phyloP scores from a whole-genome alignment of 306 rosid genomes.

The Crotalaria pallida region DNA sequence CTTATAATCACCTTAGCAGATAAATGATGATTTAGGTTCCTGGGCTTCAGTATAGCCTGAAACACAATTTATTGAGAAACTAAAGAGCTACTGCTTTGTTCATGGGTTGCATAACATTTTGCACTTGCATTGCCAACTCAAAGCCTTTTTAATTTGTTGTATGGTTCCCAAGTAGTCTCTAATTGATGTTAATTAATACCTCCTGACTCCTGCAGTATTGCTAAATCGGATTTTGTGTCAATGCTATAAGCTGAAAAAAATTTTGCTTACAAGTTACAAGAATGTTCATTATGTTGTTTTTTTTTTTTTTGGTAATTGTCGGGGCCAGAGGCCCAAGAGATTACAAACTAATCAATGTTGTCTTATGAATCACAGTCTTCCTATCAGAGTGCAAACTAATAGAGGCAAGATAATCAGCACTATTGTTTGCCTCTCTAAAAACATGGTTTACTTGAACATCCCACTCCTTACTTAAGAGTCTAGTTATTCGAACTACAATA shows the following conservation, averaged over 20 bases:
- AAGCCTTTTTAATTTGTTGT: conserved; percentile 5
- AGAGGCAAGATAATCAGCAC: no score
- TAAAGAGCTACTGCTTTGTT: neutral
- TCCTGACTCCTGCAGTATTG: neutral
- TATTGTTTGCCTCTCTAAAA: no score
- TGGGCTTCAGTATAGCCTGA: neutral
- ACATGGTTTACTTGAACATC: no score
- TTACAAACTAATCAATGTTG: no score
- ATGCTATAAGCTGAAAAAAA: neutral
- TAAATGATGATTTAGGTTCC: neutral
- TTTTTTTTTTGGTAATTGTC: no score
- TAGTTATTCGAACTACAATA: no score
- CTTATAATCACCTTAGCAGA: neutral
- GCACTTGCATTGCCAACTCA: neutral
- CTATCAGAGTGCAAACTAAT: no score
- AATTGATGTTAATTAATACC: neutral
- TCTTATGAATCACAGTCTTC: no score
- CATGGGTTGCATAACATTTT: neutral
- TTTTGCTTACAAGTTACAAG: neutral
- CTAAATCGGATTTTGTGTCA: neutral
- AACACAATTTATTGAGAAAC: neutral
- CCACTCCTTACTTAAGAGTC: no score
- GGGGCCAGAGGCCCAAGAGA: no score
- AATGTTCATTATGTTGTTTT: neutral
- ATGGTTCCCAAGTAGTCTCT: neutral